A percentile compares a stretch with the other conserved stretches of the same genome.
Evolutionary conservation across 352 stramenopile species (phyloP).

Genomic region (Phytophthora melonis): DNA sequence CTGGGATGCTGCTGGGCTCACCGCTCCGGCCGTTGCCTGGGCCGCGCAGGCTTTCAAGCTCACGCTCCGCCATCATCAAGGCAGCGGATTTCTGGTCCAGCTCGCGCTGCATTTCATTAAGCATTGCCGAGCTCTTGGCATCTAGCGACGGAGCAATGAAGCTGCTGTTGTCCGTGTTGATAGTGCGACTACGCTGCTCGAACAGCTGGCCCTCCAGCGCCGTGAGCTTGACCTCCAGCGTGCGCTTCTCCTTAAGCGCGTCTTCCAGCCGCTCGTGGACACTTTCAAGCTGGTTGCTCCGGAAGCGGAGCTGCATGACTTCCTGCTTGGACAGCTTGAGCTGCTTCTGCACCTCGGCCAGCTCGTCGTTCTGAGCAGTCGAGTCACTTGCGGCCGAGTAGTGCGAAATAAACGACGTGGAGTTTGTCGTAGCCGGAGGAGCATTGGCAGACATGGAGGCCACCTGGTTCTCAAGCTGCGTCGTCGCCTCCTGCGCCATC

Average conservation of each 20-base stretch:
- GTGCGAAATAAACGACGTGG: conserved; percentile 40
- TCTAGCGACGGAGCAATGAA: conserved; percentile 46
- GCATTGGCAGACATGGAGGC: conserved; percentile 32
- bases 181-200: conserved; percentile 74
- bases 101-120: conserved; percentile 63
- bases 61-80: conserved; percentile 56
- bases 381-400: conserved; percentile 30
- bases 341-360: conserved; percentile 76
- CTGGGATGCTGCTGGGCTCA: background rate
- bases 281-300: conserved; percentile 81
- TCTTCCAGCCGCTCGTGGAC: conserved; percentile 75
- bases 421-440: conserved; percentile 19
- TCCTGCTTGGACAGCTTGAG: conserved; percentile 83
- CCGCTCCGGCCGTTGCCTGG: conserved; percentile 18
- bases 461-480: conserved; percentile 59
- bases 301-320: conserved; percentile 86
- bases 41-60: conserved; percentile 54
- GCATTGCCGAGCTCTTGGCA: conserved; percentile 43
- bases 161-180: conserved; percentile 59
- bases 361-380: conserved; percentile 46
- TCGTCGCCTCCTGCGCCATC: conserved; percentile 39
- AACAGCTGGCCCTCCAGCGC: conserved; percentile 81
- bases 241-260: conserved; percentile 81
- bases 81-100: conserved; percentile 67
- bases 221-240: conserved; percentile 82